phyloP scores from a whole-genome alignment of 2,329 filamentous ascomycete genomes.

The Aspergillus novoparasiticus region DNA sequence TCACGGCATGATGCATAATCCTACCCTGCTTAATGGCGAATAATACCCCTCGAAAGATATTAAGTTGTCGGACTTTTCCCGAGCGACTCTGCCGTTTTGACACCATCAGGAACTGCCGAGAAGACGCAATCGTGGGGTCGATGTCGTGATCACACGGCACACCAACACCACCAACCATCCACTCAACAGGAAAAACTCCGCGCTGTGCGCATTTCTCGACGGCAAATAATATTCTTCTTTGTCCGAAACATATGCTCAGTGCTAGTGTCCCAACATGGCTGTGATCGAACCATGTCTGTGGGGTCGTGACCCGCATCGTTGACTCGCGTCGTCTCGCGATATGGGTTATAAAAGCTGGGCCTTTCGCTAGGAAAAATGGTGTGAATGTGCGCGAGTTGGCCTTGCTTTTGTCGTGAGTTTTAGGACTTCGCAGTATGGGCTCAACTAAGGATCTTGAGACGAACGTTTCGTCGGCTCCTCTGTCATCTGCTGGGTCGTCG shows the following conservation, averaged over 20 bases:
- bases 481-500: slow-evolving; percentile 13
- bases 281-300: slow-evolving; percentile 4
- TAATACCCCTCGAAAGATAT: not conserved
- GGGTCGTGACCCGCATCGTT: not conserved
- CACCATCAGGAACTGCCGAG: slow-evolving; percentile 2
- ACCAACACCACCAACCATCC: not conserved
- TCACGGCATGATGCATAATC: not conserved
- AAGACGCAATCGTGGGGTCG: slow-evolving; percentile 14
- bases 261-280: not conserved
- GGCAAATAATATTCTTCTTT: not conserved
- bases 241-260: not conserved
- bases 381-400: not conserved
- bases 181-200: not conserved
- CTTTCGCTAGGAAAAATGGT: not conserved
- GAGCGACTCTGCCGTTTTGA: not conserved
- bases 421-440: not conserved
- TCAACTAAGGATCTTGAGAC: slow-evolving; percentile 17
- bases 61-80: not conserved
- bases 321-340: not conserved
- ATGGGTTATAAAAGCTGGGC: not conserved
- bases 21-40: not conserved
- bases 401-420: not conserved
- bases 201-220: not conserved
- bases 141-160: slow-evolving; percentile 14
- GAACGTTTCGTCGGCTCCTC: slow-evolving; percentile 9